These are phyloP conservation scores for Perkinsus marinus DNA, from an alignment of 169 alveolate genomes.

Conservation along the genomic window DNA sequence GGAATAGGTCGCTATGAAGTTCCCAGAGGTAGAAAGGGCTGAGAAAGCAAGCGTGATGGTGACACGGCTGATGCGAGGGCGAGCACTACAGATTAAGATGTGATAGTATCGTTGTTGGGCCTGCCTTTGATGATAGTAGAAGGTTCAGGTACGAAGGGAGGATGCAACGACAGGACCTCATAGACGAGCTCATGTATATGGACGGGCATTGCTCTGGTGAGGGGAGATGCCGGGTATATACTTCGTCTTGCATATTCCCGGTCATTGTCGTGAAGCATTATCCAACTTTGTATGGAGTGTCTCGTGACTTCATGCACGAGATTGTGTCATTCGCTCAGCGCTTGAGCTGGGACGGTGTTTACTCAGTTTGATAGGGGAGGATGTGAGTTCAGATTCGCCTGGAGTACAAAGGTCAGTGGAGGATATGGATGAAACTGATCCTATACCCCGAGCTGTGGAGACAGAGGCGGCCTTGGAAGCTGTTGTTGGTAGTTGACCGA, in stretches of 20 bases:
- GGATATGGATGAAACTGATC: background rate
- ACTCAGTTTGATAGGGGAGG: too few species aligned
- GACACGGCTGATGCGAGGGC: background rate
- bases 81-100: background rate
- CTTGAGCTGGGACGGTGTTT: too few species aligned
- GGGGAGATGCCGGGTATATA: too few species aligned
- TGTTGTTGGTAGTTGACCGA: background rate
- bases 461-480: background rate
- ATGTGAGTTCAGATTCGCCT: background rate
- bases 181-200: background rate
- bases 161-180: background rate
- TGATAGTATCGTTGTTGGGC: background rate
- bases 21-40: background rate
- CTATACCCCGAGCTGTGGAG: background rate
- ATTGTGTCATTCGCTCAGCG: too few species aligned
- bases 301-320: too few species aligned
- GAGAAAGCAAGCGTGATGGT: background rate
- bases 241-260: too few species aligned
- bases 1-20: background rate
- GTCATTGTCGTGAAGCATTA: too few species aligned
- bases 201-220: background rate
- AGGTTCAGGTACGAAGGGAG: background rate
- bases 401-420: background rate
- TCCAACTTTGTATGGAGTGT: too few species aligned
- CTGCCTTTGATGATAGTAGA: background rate